A percentile compares a stretch with the other conserved stretches of the same genome.
These are phyloP conservation scores for Mortierella sp. DNA, from an alignment of 371 early-diverging fungal genomes.

Conservation along the genomic window DNA sequence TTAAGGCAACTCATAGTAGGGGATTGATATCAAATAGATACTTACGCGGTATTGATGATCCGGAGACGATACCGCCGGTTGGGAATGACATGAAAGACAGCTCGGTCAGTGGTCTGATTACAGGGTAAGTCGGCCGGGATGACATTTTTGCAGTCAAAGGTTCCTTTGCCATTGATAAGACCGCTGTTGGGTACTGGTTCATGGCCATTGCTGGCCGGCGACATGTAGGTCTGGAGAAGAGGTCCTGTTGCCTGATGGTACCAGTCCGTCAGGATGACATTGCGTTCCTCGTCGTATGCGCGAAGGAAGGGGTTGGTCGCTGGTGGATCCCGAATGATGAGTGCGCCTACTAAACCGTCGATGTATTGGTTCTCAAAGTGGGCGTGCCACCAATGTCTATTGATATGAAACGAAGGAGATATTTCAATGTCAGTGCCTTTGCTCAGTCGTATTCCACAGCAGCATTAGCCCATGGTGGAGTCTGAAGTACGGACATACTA, in stretches of 20 bases:
- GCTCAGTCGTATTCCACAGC: background rate
- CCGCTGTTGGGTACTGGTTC: slow-evolving; percentile 56
- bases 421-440: background rate
- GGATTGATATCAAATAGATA: background rate
- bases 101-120: slow-evolving; percentile 24
- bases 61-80: slow-evolving; percentile 52
- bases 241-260: slow-evolving; percentile 46
- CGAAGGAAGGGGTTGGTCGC: slow-evolving; percentile 46
- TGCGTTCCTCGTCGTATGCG: slow-evolving; percentile 57
- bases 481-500: too few relatives aligned
- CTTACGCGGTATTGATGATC: slow-evolving; percentile 52
- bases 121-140: slow-evolving; percentile 40
- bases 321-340: slow-evolving; percentile 53
- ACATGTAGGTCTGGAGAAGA: slow-evolving; percentile 39
- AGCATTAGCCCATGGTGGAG: too few relatives aligned
- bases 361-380: slow-evolving; percentile 83
- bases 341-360: slow-evolving; percentile 74
- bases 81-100: slow-evolving; percentile 42
- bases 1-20: background rate
- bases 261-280: slow-evolving; percentile 54
- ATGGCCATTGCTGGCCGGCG: slow-evolving; percentile 21
- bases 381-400: slow-evolving; percentile 71
- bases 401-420: slow-evolving; percentile 4
- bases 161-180: slow-evolving; percentile 53
- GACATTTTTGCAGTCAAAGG: slow-evolving; percentile 53